Base-by-base conservation (phyloP, 2,329 filamentous ascomycete species). In the Neofusicoccum ribis region DNA sequence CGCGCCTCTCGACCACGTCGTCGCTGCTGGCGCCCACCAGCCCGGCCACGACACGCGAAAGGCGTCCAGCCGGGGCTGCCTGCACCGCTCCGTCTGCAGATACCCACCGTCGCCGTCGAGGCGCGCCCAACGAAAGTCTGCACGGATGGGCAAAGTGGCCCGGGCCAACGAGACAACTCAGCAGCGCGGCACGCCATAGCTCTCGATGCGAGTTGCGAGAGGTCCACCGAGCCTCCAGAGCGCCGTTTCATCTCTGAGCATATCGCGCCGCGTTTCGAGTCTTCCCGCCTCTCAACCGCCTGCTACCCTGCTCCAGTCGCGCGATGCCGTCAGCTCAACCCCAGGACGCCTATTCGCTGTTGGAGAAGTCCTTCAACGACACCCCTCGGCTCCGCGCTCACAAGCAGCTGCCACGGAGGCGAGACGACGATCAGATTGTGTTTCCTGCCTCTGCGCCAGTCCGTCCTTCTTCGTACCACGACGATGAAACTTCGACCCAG, bases 291-390 rank as follows among this genome's bases (percentile, higher is more conserved):
- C n/a, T 17, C 56, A 23, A 59, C 54, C n/a, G 54, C 54, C 17
- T n/a, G n/a, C 41, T 59, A 11, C 23, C 31, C 36, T 56, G 61
- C 31, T 31, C 31, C 23, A 36, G 31, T 9, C 2, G 23, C 56
- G 54, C 54, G 46, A 65, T 65, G 63, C 63, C 63, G 34, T 65
- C 63, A 44, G 63, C 63, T 23, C 63, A 50, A 64, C 67, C 72
- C 2, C 69, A 72, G 66, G 56, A 65, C 52, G 66, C 72, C 46
- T 73, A 74, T 69, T 67, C 70, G 34, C 65, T 73, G 66, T 74
- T 76, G 62, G 73, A 76, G 50, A 71, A 72, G 27, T 73, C 75
- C 17, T 75, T 76, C 69, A 63, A 70, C 44, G 59, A 71, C 46
- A 27, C 63, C 3, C 70, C 75, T 8, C 68, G 70, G 36, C 67